Percentiles rank a stretch among this genome's conserved stretches.
phyloP scores from a whole-genome alignment of 805 yeast genomes.

The Suhomyces xylopsoci region DNA sequence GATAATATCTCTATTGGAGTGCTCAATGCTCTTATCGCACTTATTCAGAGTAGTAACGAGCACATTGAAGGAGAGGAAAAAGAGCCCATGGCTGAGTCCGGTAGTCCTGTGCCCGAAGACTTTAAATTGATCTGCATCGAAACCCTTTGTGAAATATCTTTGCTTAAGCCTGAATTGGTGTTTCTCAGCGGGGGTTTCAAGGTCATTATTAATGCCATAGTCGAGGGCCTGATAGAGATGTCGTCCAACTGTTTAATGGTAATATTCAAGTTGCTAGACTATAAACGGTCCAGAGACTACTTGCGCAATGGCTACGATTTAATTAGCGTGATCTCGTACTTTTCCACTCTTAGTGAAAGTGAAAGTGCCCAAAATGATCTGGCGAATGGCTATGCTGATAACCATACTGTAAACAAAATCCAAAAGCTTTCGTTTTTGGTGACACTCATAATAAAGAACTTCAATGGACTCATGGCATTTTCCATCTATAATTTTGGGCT shows the following conservation, averaged over 20 bases:
- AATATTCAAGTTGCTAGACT: slow-evolving; percentile 54
- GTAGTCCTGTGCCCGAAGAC: slow-evolving; percentile 14
- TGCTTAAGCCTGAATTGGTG: slow-evolving; percentile 41
- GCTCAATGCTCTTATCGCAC: slow-evolving; percentile 55
- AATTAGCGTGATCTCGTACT: slow-evolving; percentile 61
- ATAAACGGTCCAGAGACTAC: slow-evolving; percentile 49
- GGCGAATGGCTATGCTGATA: slow-evolving; percentile 7
- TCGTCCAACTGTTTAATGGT: slow-evolving; percentile 36
- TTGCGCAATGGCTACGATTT: slow-evolving; percentile 63
- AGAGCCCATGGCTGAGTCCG: neutral
- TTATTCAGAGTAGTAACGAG: slow-evolving; percentile 10
- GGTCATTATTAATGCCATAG: slow-evolving; percentile 39
- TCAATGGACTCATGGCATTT: slow-evolving; percentile 73
- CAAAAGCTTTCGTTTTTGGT: slow-evolving; percentile 61
- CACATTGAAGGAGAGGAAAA: neutral
- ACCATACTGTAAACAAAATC: slow-evolving; percentile 43
- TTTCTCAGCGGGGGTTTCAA: slow-evolving; percentile 54
- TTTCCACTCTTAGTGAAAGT: slow-evolving; percentile 50
- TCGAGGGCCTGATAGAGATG: slow-evolving; percentile 17
- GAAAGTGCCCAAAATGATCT: slow-evolving; percentile 6
- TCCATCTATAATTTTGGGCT: slow-evolving; percentile 55
- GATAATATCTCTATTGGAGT: slow-evolving; percentile 58
- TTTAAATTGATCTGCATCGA: slow-evolving; percentile 47
- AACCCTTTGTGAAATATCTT: slow-evolving; percentile 36
- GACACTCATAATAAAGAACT: slow-evolving; percentile 58